Percentiles rank a stretch among this genome's conserved stretches.
These are phyloP conservation scores for Immersiporthe knoxdaviesiana DNA, from an alignment of 2,329 filamentous ascomycete species.

Conservation along the genomic window DNA sequence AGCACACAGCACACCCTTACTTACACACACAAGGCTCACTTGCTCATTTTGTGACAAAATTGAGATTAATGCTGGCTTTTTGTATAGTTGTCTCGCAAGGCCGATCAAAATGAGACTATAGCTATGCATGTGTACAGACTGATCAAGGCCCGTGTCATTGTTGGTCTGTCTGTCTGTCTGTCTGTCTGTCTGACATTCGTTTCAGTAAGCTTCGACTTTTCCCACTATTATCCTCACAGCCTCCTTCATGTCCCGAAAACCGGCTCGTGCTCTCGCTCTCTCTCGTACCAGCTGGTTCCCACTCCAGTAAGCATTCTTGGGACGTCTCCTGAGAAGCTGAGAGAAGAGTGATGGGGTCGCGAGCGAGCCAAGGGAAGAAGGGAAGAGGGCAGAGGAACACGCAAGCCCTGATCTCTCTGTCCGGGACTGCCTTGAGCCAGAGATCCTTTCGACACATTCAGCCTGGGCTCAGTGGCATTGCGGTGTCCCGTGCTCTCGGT, in stretches of 20 bases:
- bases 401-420: not conserved
- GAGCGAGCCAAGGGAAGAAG: too few relatives aligned
- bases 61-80: not conserved
- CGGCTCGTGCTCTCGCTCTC: not conserved
- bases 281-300: not conserved
- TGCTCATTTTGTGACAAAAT: not conserved
- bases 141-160: not conserved
- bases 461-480: not conserved
- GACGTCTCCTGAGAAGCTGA: too few relatives aligned
- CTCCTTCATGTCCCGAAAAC: not conserved
- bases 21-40: not conserved
- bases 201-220: not conserved
- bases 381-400: not conserved
- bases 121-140: not conserved
- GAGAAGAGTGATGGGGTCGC: not conserved
- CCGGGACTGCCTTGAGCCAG: not conserved
- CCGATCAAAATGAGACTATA: not conserved
- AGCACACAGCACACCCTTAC: not conserved
- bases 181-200: not conserved
- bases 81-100: not conserved
- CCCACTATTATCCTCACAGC: not conserved
- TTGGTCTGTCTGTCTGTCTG: not conserved
- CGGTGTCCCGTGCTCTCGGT: not conserved
- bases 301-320: not conserved
- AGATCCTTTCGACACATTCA: not conserved